Conservation (phyloP, 2,329 filamentous ascomycete species). For the Trematosphaeria pertusa region DNA sequence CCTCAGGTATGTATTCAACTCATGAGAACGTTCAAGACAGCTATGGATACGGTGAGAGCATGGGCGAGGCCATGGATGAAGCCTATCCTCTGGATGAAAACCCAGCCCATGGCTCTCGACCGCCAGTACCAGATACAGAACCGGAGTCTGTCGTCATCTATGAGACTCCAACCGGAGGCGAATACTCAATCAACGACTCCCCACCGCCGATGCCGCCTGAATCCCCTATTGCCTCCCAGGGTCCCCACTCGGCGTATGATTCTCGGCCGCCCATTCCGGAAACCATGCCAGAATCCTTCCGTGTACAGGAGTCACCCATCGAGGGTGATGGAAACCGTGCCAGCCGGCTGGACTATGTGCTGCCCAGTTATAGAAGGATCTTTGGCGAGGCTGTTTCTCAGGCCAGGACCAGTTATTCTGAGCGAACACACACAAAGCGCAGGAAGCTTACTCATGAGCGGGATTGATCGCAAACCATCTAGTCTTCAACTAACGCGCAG, state of each 20-base stretch:
- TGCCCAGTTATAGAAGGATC: not conserved
- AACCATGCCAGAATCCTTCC: not conserved
- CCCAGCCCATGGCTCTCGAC: not conserved
- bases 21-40: not conserved
- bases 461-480: not conserved
- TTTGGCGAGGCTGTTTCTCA: not conserved
- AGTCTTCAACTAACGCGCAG: constrained; percentile 1
- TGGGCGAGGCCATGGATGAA: not conserved
- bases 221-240: not conserved
- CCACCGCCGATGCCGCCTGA: not conserved
- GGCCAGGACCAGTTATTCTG: not conserved
- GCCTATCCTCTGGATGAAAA: not conserved
- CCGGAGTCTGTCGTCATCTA: not conserved
- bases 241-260: too few relatives aligned
- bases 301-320: constrained; percentile 8
- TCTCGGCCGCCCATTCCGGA: not conserved
- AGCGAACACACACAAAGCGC: not conserved
- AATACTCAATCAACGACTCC: not conserved
- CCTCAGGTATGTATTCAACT: constrained; percentile 15
- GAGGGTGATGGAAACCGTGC: not conserved
- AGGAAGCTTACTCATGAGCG: not conserved
- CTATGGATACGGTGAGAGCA: not conserved
- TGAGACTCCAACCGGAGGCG: not conserved
- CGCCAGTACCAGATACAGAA: not conserved
- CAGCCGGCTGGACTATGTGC: not conserved